Conservation (phyloP, 345 rosid species). For the Populus simonii region DNA sequence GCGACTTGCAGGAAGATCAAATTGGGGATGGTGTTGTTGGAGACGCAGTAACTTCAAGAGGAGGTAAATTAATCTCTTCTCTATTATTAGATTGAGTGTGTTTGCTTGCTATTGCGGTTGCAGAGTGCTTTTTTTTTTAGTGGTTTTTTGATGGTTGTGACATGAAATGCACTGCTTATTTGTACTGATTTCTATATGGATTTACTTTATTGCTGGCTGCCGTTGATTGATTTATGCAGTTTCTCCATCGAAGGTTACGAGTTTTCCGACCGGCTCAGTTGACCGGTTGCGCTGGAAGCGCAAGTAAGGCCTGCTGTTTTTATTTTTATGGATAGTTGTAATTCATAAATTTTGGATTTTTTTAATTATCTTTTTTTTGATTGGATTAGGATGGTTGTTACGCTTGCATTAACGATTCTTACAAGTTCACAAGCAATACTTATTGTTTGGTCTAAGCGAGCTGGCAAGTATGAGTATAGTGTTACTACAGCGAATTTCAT, state of each 20-base stretch:
- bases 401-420: conserved; percentile 76
- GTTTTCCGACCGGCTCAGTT: conserved; percentile 32
- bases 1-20: conserved; percentile 28
- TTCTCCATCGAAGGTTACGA: conserved; percentile 37
- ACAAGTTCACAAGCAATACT: conserved; percentile 98
- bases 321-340: background rate
- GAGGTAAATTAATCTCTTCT: conserved; percentile 20
- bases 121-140: too few species aligned
- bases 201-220: too few species aligned
- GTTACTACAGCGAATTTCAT: conserved; percentile 92
- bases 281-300: conserved; percentile 71
- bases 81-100: conserved; percentile 13
- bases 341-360: background rate
- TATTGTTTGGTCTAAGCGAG: conserved; percentile 98
- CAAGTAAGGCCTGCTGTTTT: conserved; percentile 42
- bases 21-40: conserved; percentile 29
- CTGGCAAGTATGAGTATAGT: conserved; percentile 93
- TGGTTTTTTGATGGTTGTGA: too few species aligned
- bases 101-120: too few species aligned
- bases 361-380: background rate
- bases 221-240: conserved; percentile 21
- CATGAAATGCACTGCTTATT: too few species aligned
- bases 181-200: too few species aligned
- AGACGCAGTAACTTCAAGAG: conserved; percentile 45
- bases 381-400: conserved; percentile 58